Base-by-base conservation (phyloP, 768 basidiomycete species). In the Lepiota subincarnata region DNA sequence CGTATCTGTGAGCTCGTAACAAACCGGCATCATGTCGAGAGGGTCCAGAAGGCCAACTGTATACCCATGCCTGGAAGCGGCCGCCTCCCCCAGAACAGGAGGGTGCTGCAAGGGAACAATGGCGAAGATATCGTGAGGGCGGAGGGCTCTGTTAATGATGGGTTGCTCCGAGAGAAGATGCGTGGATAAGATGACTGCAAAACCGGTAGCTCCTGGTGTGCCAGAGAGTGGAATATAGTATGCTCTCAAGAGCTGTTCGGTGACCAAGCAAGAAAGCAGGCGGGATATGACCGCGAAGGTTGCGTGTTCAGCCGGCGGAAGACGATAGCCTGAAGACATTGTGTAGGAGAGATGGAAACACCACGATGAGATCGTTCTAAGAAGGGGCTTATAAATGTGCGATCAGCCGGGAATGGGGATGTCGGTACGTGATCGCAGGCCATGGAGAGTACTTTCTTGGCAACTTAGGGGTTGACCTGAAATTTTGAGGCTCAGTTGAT, bases 21-120 rank as follows among this genome's bases (percentile, higher is more conserved):
- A 61, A 28, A 66, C 67, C 1, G 78, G 76, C 14, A 74, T 50
- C 79, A 83, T 82, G 60, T 83, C 81, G n/a, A 82, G 65, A 4
- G 81, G 81, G 59, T 83, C 80, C 8, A 81, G 64, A 16, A 82
- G 71, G 26, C 74, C 77, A 34, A 82, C 71, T 10, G 64, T 60
- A 11, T 63, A 62, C 16, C 76, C 78, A 56, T 76, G 69, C 48
- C 66, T 68, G 40, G 66, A 66, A 1, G 44, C 20, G 19, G 53
- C 41, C 11, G 59, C 43, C 14, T 63, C 67, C 13, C 68, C 68
- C 49, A 79, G 69, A 1, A 78, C 69, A 2, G 81, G 81, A 16
- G 72, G 45, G 55, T 73, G 68, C 22, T 70, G 76, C 20, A 83
- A 64, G 4, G 78, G 77, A 14, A 81, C 67, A 31, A 81, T 68